Conservation (phyloP, 495 filamentous ascomycete species). For the Penicillium tannophilum region DNA sequence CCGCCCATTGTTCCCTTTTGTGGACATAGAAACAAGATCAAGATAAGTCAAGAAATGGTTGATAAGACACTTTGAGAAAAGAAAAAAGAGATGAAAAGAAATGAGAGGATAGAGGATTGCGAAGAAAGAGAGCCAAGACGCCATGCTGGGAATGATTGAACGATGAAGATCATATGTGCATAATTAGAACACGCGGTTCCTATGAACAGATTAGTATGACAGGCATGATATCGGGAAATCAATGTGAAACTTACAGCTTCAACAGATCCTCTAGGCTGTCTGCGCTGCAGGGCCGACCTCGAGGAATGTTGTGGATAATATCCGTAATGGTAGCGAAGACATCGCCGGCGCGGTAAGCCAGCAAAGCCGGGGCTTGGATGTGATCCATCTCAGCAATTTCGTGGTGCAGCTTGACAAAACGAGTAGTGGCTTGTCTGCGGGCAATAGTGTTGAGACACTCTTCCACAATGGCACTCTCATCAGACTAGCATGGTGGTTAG, state of each 20-base stretch:
- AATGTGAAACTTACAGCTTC: constrained; percentile 50
- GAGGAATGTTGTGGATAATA: constrained; percentile 81
- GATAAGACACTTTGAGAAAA: neutral
- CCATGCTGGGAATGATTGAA: constrained; percentile 2
- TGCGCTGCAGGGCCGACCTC: constrained; percentile 59
- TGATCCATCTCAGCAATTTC: constrained; percentile 94
- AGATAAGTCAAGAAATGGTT: neutral
- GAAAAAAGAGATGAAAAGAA: constrained; percentile 6
- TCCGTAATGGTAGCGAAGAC: constrained; percentile 89
- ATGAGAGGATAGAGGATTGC: neutral
- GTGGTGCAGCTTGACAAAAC: constrained; percentile 90
- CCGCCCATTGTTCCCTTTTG: neutral
- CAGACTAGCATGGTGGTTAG: constrained; percentile 57
- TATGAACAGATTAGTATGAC: constrained; percentile 17
- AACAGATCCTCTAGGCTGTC: constrained; percentile 63
- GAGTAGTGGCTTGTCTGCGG: constrained; percentile 63
- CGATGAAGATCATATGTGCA: neutral
- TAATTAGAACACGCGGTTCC: constrained; percentile 37
- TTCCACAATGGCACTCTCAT: constrained; percentile 74
- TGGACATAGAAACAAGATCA: neutral
- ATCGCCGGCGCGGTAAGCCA: constrained; percentile 87
- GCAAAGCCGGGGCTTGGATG: constrained; percentile 81
- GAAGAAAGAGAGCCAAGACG: neutral
- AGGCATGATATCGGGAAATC: neutral
- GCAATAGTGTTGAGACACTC: constrained; percentile 74